Conservation (phyloP, 345 rosid genomes). For the Capsella bursapastoris region DNA sequence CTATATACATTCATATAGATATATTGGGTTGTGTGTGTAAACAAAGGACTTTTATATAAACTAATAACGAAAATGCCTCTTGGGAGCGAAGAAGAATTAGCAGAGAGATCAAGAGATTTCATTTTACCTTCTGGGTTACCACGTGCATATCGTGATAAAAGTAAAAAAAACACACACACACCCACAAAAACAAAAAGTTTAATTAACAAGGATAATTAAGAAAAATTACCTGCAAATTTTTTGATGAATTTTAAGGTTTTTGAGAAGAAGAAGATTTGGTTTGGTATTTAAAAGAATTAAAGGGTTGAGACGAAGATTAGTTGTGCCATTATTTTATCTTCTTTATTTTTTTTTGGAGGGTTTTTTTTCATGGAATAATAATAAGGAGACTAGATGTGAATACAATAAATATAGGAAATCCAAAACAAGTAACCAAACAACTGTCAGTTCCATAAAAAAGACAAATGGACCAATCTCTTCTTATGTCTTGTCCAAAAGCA, state of each 20-base stretch:
- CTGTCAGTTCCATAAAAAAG: constrained; percentile 39
- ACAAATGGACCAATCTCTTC: constrained; percentile 48
- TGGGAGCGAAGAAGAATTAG: constrained; percentile 37
- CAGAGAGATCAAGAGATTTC: constrained; percentile 8
- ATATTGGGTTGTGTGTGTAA: constrained; percentile 17
- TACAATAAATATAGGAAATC: constrained; percentile 13
- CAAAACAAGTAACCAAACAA: constrained; percentile 40
- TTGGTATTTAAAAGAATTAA: neutral
- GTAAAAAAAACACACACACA: constrained; percentile 33
- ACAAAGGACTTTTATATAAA: constrained; percentile 22
- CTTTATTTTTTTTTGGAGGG: neutral
- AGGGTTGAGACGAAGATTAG: constrained; percentile 8
- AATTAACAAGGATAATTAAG: constrained; percentile 39
- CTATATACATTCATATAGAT: constrained; percentile 32
- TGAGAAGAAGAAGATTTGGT: neutral
- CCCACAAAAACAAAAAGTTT: neutral
- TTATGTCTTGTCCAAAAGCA: constrained; percentile 39
- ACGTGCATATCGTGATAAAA: constrained; percentile 62
- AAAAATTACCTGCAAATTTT: constrained; percentile 4
- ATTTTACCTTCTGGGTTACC: constrained; percentile 58
- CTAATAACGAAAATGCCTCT: constrained; percentile 33
- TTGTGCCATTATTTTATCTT: constrained; percentile 3
- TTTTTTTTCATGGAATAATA: constrained; percentile 9
- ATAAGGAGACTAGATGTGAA: neutral
- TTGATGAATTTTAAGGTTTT: too few species aligned